phyloP scores from a whole-genome alignment of 2,329 filamentous ascomycete species.

The Dryadomyces quercus-mongolicae region DNA sequence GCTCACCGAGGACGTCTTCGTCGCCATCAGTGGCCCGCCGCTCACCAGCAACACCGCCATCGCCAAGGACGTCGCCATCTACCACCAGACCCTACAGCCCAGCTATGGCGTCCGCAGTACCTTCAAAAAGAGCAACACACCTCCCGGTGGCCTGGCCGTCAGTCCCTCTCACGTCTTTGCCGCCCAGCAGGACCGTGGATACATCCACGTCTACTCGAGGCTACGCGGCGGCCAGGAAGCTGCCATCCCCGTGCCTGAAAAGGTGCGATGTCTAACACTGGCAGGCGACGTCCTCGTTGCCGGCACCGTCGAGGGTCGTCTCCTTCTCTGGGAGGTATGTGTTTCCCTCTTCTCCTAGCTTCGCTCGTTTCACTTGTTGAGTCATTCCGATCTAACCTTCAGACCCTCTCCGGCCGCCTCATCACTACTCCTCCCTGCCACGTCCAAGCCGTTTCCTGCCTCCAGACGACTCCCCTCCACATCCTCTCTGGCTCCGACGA shows the following conservation, averaged over 20 bases:
- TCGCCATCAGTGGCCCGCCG: conserved; percentile 43
- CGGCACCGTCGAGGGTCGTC: conserved; percentile 72
- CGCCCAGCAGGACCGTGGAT: conserved; percentile 81
- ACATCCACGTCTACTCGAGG: conserved; percentile 84
- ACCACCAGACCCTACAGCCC: conserved; percentile 72
- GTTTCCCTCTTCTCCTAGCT: conserved; percentile 10
- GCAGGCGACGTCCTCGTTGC: conserved; percentile 62
- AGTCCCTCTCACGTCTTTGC: conserved; percentile 79
- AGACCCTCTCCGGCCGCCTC: conserved; percentile 65
- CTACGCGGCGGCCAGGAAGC: conserved; percentile 79
- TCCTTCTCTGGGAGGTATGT: conserved; percentile 86
- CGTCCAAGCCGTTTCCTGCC: conserved; percentile 66
- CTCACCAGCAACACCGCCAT: conserved; percentile 50
- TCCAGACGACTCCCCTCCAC: conserved; percentile 61
- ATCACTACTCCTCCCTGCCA: conserved; percentile 67
- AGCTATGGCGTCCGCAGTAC: conserved; percentile 59
- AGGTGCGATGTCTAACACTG: conserved; percentile 66
- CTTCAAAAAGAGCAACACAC: conserved; percentile 88
- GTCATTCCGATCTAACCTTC: not conserved
- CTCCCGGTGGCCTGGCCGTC: conserved; percentile 66
- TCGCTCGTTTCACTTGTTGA: not conserved
- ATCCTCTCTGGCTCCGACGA: conserved; percentile 72
- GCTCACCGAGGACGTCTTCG: conserved; percentile 49
- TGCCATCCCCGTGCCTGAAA: conserved; percentile 75
- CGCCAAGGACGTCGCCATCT: conserved; percentile 74